Evolutionary conservation across 768 basidiomycete genomes (phyloP).

Genomic region (Lactarius tabidus): DNA sequence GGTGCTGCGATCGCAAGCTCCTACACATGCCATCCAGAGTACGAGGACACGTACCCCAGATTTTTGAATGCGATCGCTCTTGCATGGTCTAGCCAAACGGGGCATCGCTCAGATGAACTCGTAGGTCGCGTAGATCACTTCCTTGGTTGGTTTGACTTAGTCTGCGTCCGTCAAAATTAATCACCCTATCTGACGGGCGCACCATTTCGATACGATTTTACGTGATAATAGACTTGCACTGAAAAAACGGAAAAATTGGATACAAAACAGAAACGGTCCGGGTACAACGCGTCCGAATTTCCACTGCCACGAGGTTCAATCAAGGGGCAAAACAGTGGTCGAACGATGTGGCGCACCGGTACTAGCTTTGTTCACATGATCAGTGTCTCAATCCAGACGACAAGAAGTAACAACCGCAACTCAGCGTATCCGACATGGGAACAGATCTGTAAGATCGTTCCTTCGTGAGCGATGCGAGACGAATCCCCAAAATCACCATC

Average conservation of each 20-base stretch:
- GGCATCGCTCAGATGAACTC: neutral
- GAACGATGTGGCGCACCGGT: neutral
- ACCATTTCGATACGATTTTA: neutral
- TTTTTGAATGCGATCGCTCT: neutral
- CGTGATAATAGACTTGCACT: neutral
- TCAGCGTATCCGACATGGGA: neutral
- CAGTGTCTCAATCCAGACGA: neutral
- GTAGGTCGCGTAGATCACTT: neutral
- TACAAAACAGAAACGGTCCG: neutral
- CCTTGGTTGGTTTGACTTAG: neutral
- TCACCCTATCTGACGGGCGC: neutral
- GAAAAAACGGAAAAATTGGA: neutral
- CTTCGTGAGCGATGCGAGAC: neutral
- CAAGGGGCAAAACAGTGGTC: neutral
- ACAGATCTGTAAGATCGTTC: neutral
- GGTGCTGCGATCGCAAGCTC: neutral
- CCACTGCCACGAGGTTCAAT: neutral
- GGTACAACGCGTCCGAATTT: neutral
- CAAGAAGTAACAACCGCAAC: neutral
- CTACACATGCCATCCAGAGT: neutral
- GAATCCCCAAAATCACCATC: slow-evolving; percentile 5
- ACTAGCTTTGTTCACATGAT: neutral
- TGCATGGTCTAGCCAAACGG: neutral
- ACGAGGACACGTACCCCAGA: neutral
- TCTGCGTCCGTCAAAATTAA: neutral